Evolutionary conservation across 495 filamentous ascomycete genomes (phyloP), one percentile per base, ranked within the genome.

Genomic region (Aspergillus bridgeri): DNA sequence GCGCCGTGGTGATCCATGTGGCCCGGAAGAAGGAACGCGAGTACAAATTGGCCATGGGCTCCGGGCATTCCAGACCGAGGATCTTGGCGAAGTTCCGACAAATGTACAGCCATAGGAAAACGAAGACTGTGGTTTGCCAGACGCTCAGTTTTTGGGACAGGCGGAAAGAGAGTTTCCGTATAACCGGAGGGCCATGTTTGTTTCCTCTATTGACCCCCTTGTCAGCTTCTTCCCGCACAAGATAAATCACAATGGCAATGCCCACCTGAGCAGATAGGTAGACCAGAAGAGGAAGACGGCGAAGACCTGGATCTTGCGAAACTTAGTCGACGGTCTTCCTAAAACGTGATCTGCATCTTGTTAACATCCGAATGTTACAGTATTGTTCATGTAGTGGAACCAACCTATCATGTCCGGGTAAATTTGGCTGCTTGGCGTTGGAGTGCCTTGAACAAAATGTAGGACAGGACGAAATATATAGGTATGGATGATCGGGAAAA

Each of bases 31-130:
- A 98, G n/a, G 89, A 86, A 47, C 91, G 81, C 47, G 87, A 90
- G 74, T 98, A 98, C 64, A 98, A 87, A 68, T 96, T 96, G 51
- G 92, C 89, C 61, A 98, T 78, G 20, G 94, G 94, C 57, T 98
- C 94, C 15, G 94, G 94, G 59, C 87, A 89, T 64, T 96, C 94
- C 38, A 98, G 85, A 13, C 90, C 90, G 51, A 96, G 79, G 6
- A 98, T 84, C 61, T 95, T 94, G 62, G 87, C 90, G 56, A 98
- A 93, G 70, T 98, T 98, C 43, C 94, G 89, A 50, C 88, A 83
- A 46, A 91, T 77, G 69, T 98, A 98, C 50, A 97, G 88, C 76
- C 91, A 95, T 49, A 98, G 82, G 66, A 96, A 85, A 53, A 93
- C 92, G 42, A 92, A 76, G 54, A 96, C 86, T 18, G 96, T 79